Percentiles rank a stretch among this genome's conserved stretches.
These are phyloP conservation scores for Pachyrhizus erosus DNA, from an alignment of 306 rosid genomes.

Conservation along the genomic window DNA sequence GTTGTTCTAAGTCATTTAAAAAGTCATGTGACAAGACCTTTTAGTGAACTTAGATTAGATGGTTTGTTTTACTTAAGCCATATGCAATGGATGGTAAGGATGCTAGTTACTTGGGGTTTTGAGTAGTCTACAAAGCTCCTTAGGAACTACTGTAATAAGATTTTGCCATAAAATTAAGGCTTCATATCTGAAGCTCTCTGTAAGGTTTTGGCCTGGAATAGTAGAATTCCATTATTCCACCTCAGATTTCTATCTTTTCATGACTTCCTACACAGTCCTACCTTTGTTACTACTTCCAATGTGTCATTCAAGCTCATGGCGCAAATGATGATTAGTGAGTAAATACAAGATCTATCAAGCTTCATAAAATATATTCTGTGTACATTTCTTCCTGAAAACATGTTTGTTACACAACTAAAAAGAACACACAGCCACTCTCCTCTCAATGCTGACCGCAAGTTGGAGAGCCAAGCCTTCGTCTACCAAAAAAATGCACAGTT, in stretches of 20 bases:
- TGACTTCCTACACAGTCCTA: neutral
- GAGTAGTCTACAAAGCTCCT: slow-evolving; percentile 12
- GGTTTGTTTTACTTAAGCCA: neutral
- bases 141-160: neutral
- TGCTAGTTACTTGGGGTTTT: neutral
- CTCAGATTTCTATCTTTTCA: slow-evolving; percentile 22
- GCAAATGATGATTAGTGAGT: slow-evolving; percentile 9
- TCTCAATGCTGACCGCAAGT: neutral
- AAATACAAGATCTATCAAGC: neutral
- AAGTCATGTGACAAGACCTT: neutral
- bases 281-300: neutral
- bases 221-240: neutral
- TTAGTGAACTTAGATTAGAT: neutral
- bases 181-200: neutral
- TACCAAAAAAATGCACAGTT: neutral
- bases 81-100: neutral
- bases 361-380: neutral
- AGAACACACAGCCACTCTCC: neutral
- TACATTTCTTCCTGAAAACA: neutral
- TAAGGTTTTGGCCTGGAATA: neutral
- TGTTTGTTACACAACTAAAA: slow-evolving; percentile 11
- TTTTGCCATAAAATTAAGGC: slow-evolving; percentile 27
- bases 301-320: slow-evolving; percentile 10
- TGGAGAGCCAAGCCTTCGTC: slow-evolving; percentile 10
- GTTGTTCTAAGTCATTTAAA: neutral